These are phyloP conservation scores for Podospora pseudocomata DNA, from an alignment of 495 filamentous ascomycete genomes.

Conservation along the genomic window DNA sequence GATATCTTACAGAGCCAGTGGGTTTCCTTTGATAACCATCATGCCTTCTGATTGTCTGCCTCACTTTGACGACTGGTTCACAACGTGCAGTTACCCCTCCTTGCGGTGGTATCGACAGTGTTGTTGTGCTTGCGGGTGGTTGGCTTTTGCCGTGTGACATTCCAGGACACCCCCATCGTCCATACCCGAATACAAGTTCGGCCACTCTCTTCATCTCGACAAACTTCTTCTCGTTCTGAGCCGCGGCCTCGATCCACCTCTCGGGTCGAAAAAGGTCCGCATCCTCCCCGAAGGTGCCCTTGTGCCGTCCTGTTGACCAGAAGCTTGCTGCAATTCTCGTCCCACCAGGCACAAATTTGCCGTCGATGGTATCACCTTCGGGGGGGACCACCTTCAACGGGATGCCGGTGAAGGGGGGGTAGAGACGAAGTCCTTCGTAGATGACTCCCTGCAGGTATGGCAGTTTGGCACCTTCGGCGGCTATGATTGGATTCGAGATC, in stretches of 20 bases:
- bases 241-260: constrained; percentile 49
- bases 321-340: constrained; percentile 51
- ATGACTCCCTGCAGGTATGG: constrained; percentile 51
- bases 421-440: constrained; percentile 49
- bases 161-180: constrained; percentile 45
- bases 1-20: too few species aligned
- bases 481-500: constrained; percentile 38
- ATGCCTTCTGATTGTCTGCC: too few species aligned
- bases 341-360: constrained; percentile 50
- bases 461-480: constrained; percentile 40
- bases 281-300: constrained; percentile 29
- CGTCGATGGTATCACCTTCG: constrained; percentile 50
- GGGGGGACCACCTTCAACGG: constrained; percentile 45
- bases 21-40: too few species aligned
- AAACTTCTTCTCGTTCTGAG: constrained; percentile 35
- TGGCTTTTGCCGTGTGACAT: too few species aligned
- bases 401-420: constrained; percentile 36
- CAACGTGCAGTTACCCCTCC: too few species aligned
- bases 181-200: constrained; percentile 43
- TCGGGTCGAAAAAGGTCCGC: constrained; percentile 51
- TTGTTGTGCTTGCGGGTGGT: too few species aligned
- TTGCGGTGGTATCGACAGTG: too few species aligned
- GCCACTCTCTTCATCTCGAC: constrained; percentile 37
- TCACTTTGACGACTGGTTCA: too few species aligned
- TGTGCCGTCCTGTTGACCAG: constrained; percentile 25